Evolutionary conservation across 495 filamentous ascomycete genomes (phyloP).

Genomic region (Aspergillus conjunctus): DNA sequence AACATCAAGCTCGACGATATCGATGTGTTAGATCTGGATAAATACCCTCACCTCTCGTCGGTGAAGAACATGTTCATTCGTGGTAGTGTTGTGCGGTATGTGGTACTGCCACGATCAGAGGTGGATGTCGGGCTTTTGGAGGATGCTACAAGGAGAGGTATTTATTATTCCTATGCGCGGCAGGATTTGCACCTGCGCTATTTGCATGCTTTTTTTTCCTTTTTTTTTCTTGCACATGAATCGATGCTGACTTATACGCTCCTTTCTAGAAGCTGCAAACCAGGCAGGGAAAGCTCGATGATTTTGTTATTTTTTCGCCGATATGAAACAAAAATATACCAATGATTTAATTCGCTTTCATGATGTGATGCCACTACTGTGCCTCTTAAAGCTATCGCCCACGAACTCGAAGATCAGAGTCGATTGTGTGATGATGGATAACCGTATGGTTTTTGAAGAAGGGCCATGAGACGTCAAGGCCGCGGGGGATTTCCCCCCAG

Average conservation of each 20-base stretch:
- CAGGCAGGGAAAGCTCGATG: slow-evolving; percentile 53
- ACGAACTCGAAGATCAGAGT: background rate
- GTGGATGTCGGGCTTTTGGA: slow-evolving; percentile 91
- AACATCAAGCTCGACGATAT: slow-evolving; percentile 99
- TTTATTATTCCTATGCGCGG: background rate
- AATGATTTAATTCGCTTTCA: slow-evolving; percentile 19
- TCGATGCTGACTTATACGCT: slow-evolving; percentile 14
- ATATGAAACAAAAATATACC: slow-evolving; percentile 15
- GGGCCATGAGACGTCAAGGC: background rate
- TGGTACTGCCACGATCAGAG: slow-evolving; percentile 82
- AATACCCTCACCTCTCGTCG: slow-evolving; percentile 91
- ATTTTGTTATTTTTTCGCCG: slow-evolving; percentile 16
- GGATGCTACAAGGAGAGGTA: slow-evolving; percentile 94
- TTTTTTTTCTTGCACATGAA: background rate
- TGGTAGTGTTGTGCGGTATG: slow-evolving; percentile 94
- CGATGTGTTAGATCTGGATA: slow-evolving; percentile 82
- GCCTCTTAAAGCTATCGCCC: slow-evolving; percentile 1
- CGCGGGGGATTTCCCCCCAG: background rate
- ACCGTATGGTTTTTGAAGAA: background rate
- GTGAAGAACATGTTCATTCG: slow-evolving; percentile 98
- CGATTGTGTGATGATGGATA: slow-evolving; percentile 9
- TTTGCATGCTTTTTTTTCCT: slow-evolving; percentile 2
- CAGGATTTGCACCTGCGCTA: background rate
- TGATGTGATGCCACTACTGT: slow-evolving; percentile 29
- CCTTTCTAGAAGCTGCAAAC: slow-evolving; percentile 51